A percentile compares a stretch with the other conserved stretches of the same genome.
Evolutionary conservation across 2,329 filamentous ascomycete genomes (phyloP).

Genomic region (Aspergillus tamarii): DNA sequence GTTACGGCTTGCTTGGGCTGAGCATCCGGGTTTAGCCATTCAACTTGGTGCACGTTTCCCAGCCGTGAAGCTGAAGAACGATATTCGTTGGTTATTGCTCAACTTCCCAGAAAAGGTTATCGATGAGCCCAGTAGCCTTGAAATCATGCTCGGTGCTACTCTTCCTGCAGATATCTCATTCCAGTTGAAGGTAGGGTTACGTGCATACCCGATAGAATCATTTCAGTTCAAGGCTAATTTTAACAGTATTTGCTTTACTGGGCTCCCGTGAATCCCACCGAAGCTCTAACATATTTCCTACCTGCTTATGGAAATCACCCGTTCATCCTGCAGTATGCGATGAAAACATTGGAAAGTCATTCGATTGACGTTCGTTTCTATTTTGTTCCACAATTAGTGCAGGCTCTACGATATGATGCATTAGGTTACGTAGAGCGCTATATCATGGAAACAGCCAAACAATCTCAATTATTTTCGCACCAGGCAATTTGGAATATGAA

Average conservation of each 20-base stretch:
- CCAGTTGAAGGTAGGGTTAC: slow-evolving; percentile 72
- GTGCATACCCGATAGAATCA: neutral
- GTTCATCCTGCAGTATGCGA: slow-evolving; percentile 93
- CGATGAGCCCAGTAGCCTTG: slow-evolving; percentile 77
- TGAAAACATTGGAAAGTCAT: slow-evolving; percentile 91
- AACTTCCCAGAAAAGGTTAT: slow-evolving; percentile 84
- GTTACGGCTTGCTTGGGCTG: slow-evolving; percentile 81
- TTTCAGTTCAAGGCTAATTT: slow-evolving; percentile 11
- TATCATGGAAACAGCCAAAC: slow-evolving; percentile 93
- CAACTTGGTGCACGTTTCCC: slow-evolving; percentile 81
- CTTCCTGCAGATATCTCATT: slow-evolving; percentile 78
- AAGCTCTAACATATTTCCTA: slow-evolving; percentile 89
- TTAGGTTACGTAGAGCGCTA: slow-evolving; percentile 95
- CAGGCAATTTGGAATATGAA: slow-evolving; percentile 99
- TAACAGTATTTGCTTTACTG: slow-evolving; percentile 84
- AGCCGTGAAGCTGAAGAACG: slow-evolving; percentile 70
- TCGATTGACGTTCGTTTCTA: slow-evolving; percentile 98
- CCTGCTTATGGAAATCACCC: slow-evolving; percentile 90
- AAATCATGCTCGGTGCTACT: slow-evolving; percentile 75
- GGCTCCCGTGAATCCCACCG: slow-evolving; percentile 89
- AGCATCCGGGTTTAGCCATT: slow-evolving; percentile 84
- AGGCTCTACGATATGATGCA: slow-evolving; percentile 87
- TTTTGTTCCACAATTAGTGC: slow-evolving; percentile 97
- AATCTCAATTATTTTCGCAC: slow-evolving; percentile 97
- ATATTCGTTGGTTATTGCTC: slow-evolving; percentile 78